A percentile compares a stretch with the other conserved stretches of the same genome.
These are phyloP conservation scores for Pleurotus citrinopileatus DNA, from an alignment of 768 basidiomycete genomes.

Conservation along the genomic window DNA sequence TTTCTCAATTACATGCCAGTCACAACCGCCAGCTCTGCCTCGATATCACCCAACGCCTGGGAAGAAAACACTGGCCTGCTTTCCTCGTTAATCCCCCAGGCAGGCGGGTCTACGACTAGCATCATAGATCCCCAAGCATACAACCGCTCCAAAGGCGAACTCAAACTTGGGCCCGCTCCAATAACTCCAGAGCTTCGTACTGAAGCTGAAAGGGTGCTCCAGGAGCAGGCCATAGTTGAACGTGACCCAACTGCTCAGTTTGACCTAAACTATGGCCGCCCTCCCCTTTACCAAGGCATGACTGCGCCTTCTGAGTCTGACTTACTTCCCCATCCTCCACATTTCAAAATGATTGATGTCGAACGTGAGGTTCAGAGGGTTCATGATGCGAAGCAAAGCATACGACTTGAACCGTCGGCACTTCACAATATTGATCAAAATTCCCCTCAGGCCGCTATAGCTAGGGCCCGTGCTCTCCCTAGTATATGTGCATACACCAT, in stretches of 20 bases:
- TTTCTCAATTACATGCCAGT: conserved; percentile 43
- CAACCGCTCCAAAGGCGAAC: conserved; percentile 69
- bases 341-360: conserved; percentile 84
- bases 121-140: conserved; percentile 67
- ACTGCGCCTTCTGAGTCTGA: conserved; percentile 67
- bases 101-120: conserved; percentile 43
- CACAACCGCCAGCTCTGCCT: conserved; percentile 64
- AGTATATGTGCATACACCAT: conserved; percentile 95
- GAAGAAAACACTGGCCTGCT: conserved; percentile 86
- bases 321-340: conserved; percentile 74
- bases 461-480: conserved; percentile 71
- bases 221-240: conserved; percentile 80
- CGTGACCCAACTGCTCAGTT: conserved; percentile 65
- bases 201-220: conserved; percentile 76
- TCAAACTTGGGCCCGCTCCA: conserved; percentile 86
- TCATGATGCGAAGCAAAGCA: conserved; percentile 87
- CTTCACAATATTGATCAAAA: conserved; percentile 55
- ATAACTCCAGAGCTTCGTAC: conserved; percentile 74
- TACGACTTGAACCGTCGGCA: conserved; percentile 78
- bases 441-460: conserved; percentile 53
- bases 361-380: conserved; percentile 89
- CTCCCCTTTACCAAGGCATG: conserved; percentile 49
- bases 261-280: conserved; percentile 56
- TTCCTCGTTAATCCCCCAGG: conserved; percentile 71
- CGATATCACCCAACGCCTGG: conserved; percentile 65